Evolutionary conservation across 2,329 filamentous ascomycete genomes (phyloP).

Genomic region (Alternaria brassicicola): DNA sequence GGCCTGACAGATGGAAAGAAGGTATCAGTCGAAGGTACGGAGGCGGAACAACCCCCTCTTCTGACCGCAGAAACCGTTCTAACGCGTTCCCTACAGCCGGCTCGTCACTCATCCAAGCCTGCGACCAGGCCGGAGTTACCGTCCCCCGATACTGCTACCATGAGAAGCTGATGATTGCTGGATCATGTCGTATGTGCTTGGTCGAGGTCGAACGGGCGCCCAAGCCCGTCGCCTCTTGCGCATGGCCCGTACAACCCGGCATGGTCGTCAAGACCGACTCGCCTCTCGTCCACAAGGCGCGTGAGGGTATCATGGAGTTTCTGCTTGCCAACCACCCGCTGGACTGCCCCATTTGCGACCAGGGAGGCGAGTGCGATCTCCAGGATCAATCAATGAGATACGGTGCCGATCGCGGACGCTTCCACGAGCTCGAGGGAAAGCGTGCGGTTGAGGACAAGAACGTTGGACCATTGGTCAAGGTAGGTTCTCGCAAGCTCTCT

Average conservation of each 20-base stretch:
- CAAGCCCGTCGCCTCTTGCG: slow-evolving; percentile 97
- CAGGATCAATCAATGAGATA: slow-evolving; percentile 99
- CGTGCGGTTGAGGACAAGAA: slow-evolving; percentile 99
- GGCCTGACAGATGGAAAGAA: slow-evolving; percentile 84
- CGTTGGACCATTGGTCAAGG: slow-evolving; percentile 93
- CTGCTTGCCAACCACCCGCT: slow-evolving; percentile 94
- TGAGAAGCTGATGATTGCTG: slow-evolving; percentile 99
- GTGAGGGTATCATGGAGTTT: slow-evolving; percentile 99
- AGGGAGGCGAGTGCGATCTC: slow-evolving; percentile 98
- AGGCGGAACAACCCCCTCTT: slow-evolving; percentile 9
- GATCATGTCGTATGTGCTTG: slow-evolving; percentile 99
- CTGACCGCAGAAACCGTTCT: slow-evolving; percentile 29
- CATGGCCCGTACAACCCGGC: slow-evolving; percentile 96
- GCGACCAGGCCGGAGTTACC: slow-evolving; percentile 93
- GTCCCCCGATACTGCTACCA: slow-evolving; percentile 99
- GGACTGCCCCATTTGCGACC: slow-evolving; percentile 97
- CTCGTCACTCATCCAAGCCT: slow-evolving; percentile 96
- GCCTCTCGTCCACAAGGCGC: slow-evolving; percentile 92
- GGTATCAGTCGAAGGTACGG: slow-evolving; percentile 91
- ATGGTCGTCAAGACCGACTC: slow-evolving; percentile 99
- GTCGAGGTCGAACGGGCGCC: slow-evolving; percentile 96
- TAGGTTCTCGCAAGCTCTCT: slow-evolving; percentile 25
- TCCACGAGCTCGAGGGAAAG: slow-evolving; percentile 95
- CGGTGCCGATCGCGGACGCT: slow-evolving; percentile 91
- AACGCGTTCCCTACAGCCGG: slow-evolving; percentile 68